These are phyloP conservation scores for Solanum bulbocastanum DNA, from an alignment of 257 asterid genomes.

Conservation along the genomic window DNA sequence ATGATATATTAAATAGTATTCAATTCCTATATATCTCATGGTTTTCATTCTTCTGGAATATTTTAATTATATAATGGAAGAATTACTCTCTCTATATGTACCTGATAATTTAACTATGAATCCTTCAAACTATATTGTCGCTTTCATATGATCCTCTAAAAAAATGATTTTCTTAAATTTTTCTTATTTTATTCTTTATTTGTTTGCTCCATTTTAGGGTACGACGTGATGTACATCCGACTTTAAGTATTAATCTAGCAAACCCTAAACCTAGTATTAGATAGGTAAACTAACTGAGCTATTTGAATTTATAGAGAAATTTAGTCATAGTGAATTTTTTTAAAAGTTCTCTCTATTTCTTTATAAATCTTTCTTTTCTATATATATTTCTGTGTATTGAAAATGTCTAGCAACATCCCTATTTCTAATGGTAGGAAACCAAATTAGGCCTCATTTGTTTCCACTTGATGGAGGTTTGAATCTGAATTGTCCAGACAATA, in stretches of 20 bases:
- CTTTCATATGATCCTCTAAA: background rate
- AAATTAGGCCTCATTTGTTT: too few relatives aligned
- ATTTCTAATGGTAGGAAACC: too few relatives aligned
- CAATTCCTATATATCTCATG: background rate
- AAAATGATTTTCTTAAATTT: too few relatives aligned
- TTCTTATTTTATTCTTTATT: background rate
- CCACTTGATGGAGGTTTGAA: too few relatives aligned
- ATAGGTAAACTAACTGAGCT: background rate
- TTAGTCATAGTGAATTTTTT: too few relatives aligned
- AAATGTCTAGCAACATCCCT: background rate
- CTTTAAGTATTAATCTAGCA: background rate
- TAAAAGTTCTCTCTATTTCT: too few relatives aligned
- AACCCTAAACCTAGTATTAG: background rate
- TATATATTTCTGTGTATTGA: too few relatives aligned
- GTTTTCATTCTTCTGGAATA: background rate
- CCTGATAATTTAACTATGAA: too few relatives aligned
- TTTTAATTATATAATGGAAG: background rate
- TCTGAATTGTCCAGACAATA: too few relatives aligned
- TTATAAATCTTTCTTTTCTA: too few relatives aligned
- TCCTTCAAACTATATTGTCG: background rate
- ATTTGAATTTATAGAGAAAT: too few relatives aligned
- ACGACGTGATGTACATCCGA: background rate
- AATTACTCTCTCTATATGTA: background rate
- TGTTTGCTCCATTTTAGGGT: background rate
- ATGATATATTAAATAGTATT: background rate